Evolutionary conservation across 768 basidiomycete species (phyloP), one percentile per base, ranked within the genome.

Genomic region (Collybiopsis confluens): DNA sequence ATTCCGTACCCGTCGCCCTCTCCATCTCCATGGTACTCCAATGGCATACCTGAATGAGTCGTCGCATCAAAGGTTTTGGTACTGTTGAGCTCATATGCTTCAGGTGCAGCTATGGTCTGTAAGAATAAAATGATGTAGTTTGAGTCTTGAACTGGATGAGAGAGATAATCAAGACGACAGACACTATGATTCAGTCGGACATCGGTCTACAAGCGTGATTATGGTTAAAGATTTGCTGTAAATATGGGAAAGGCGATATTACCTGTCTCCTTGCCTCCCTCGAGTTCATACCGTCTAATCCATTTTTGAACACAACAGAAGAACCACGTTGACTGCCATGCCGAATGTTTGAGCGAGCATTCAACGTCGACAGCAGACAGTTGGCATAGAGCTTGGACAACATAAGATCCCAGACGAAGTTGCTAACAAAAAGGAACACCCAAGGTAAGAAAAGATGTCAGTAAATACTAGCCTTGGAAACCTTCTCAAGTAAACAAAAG

Each of bases 391-490:
- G n/a, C n/a, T n/a, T n/a, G n/a, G n/a, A n/a, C n/a, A n/a, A n/a
- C n/a, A n/a, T n/a, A n/a, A n/a, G n/a, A 78, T 78, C 77, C 73
- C 74, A 80, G 8, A 78, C 54, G 58, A 80, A 80, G 58, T 78
- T 79, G 24, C 76, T 74, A n/a, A n/a, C n/a, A n/a, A n/a, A n/a
- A 44, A 1, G 38, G 30, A 4, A 1, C 20, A n/a, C n/a, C n/a
- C n/a, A n/a, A n/a, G n/a, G n/a, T n/a, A n/a, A n/a, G n/a, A 13
- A n/a, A n/a, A n/a, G n/a, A n/a, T n/a, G 49, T n/a, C 21, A 13
- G 18, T 9, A n/a, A 5, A 26, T 5, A 20, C 27, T 8, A 16
- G 18, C 15, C 2, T 7, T 11, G 46, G 48, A 15, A 47, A 21
- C 23, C 2, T 4, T 28, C 13, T 15, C 23, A 10, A 21, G 9